These are phyloP conservation scores for Starmera pachycereana DNA, from an alignment of 805 yeast species.

Conservation along the genomic window DNA sequence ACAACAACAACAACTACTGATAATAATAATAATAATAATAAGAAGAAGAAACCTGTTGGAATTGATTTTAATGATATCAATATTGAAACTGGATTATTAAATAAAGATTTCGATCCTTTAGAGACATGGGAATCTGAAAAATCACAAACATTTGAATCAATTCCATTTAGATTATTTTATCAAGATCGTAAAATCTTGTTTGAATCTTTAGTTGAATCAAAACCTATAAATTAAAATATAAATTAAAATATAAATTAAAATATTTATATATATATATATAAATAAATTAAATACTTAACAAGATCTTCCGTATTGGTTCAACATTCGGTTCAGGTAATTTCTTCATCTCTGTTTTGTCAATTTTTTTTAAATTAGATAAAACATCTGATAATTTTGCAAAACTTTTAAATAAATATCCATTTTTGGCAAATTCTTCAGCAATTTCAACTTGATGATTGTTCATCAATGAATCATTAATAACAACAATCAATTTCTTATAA, in stretches of 20 bases:
- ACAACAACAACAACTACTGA: too few species aligned
- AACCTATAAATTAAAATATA: too few species aligned
- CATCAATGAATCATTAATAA: constrained; percentile 65
- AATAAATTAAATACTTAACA: constrained; percentile 2
- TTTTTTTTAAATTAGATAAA: constrained; percentile 6
- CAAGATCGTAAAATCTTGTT: constrained; percentile 12
- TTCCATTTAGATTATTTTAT: constrained; percentile 4
- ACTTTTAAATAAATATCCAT: constrained; percentile 20
- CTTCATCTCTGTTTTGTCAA: constrained; percentile 6
- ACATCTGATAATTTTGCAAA: constrained; percentile 9
- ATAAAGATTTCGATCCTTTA: neutral
- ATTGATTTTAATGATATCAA: neutral
- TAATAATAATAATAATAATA: too few species aligned
- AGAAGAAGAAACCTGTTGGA: too few species aligned
- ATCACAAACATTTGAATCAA: neutral
- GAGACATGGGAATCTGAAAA: neutral
- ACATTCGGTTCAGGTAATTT: constrained; percentile 17
- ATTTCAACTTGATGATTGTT: constrained; percentile 81
- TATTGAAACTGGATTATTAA: neutral
- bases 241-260: too few species aligned
- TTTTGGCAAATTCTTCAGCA: constrained; percentile 41
- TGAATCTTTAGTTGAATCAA: constrained; percentile 3
- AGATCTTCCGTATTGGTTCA: constrained; percentile 10
- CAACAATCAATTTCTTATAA: constrained; percentile 51
- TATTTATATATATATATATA: neutral